phyloP scores from a whole-genome alignment of 768 basidiomycete species.

The Rhodotorula paludigena region DNA sequence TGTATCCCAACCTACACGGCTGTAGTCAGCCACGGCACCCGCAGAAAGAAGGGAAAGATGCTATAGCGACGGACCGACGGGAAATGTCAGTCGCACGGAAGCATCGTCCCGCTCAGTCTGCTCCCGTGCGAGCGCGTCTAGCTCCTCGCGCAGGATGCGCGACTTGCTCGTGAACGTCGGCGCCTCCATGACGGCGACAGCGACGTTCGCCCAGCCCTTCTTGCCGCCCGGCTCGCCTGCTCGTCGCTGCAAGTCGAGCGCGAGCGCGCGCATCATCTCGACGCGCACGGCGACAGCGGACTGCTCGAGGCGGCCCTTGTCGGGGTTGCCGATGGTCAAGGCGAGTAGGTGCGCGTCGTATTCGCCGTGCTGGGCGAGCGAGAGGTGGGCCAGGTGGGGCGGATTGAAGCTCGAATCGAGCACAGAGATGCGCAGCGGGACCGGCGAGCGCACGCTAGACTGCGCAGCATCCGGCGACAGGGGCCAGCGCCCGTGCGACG shows the following conservation, averaged over 20 bases:
- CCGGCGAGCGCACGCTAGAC: no score
- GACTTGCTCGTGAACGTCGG: slow-evolving; percentile 86
- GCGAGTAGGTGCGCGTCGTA: slow-evolving; percentile 67
- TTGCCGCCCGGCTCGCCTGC: neutral
- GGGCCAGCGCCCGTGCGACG: slow-evolving; percentile 65
- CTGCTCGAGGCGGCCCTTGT: slow-evolving; percentile 59
- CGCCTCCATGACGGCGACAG: slow-evolving; percentile 76
- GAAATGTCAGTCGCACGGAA: slow-evolving; percentile 17
- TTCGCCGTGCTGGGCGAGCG: slow-evolving; percentile 54
- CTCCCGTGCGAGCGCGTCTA: slow-evolving; percentile 49
- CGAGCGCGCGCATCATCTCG: slow-evolving; percentile 77
- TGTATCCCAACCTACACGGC: slow-evolving; percentile 86
- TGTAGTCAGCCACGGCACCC: slow-evolving; percentile 51
- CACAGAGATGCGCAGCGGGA: slow-evolving; percentile 59
- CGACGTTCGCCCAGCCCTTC: slow-evolving; percentile 52
- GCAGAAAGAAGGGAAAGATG: neutral
- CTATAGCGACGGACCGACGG: slow-evolving; percentile 11
- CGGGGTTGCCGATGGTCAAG: slow-evolving; percentile 78
- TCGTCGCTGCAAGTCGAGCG: slow-evolving; percentile 48
- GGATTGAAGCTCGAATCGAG: slow-evolving; percentile 92
- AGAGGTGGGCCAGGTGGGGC: slow-evolving; percentile 76
- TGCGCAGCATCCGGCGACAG: slow-evolving; percentile 48
- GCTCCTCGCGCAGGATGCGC: slow-evolving; percentile 55
- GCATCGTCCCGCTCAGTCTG: neutral
- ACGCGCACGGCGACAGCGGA: slow-evolving; percentile 74